Evolutionary conservation across 169 alveolate species (phyloP), one percentile per base, ranked within the genome.

Genomic region (Babesia caballi): DNA sequence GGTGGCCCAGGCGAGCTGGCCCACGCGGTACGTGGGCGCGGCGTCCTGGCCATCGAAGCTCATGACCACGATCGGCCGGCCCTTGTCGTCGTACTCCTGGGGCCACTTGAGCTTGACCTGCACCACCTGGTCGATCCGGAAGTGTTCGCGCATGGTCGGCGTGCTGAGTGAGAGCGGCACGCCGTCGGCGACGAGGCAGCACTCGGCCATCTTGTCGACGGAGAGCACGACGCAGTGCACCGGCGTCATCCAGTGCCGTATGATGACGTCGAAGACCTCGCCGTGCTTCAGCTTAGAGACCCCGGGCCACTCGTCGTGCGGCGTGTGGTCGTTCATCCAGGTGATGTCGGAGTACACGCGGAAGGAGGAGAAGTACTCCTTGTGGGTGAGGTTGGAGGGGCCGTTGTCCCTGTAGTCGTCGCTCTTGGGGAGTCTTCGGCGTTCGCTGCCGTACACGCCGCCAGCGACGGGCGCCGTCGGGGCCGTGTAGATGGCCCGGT

Each of bases 271-370:
- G 49, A 30, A 78, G 19, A 27, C 44, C 32, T 60, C 77, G 15
- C 82, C 87, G 11, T 19, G 67, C 40, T 78, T 68, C 15, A 78
- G 69, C 21, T 61, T 78, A n/a, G 27, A 14, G 0, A 23, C 30
- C 9, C 87, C 87, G 11, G 87, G 87, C 87, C 87, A 78, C 19
- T 78, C 82, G 25, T 78, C 82, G 21, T 53, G 36, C 14, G 73
- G 73, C 0, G 73, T 63, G 54, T 30, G 21, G 61, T 78, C 82
- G 42, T 54, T 51, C 41, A 46, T 19, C 87, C 81, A 78, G 17
- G 19, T 21, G n/a, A 67, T 7, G 27, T 75, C 73, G 3, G 33
- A 19, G 54, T 42, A 35, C 23, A 17, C 4, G 9, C 63, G 52
- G 23, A 76, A 76, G 15, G 78, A 38, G 28, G 53, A 51, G 40